phyloP scores from a whole-genome alignment of 257 asterid genomes.

The Solanum pimpinellifolium region DNA sequence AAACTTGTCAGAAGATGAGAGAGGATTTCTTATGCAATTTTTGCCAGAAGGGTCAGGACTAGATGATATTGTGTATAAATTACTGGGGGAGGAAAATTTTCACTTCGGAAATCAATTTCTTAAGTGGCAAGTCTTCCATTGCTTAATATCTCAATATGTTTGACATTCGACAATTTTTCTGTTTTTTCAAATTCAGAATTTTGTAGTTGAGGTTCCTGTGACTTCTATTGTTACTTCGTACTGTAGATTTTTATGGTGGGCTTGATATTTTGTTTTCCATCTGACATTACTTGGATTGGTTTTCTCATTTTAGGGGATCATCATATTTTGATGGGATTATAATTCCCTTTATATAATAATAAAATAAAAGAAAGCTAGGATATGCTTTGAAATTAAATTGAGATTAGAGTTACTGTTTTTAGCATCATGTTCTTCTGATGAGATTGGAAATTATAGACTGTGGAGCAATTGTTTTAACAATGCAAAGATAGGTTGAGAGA shows the following conservation, averaged over 20 bases:
- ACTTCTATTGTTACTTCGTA: not conserved
- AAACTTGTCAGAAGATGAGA: constrained; percentile 54
- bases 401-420: not conserved
- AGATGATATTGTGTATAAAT: constrained; percentile 40
- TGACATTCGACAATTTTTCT: not conserved
- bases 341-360: not conserved
- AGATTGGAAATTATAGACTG: not conserved
- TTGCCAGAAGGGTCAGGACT: constrained; percentile 58
- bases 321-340: not conserved
- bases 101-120: constrained; percentile 72
- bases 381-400: not conserved
- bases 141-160: not conserved
- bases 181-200: not conserved
- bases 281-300: not conserved
- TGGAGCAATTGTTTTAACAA: not conserved
- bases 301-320: not conserved
- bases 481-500: not conserved
- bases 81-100: constrained; percentile 70
- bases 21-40: constrained; percentile 46
- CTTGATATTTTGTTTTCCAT: not conserved
- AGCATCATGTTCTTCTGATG: not conserved
- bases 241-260: not conserved
- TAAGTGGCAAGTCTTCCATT: constrained; percentile 57
- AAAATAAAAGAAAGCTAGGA: not conserved
- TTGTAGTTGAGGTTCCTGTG: not conserved